Base-by-base conservation (phyloP, 176 grass and related monocot species). In the Lolium multiflorum region DNA sequence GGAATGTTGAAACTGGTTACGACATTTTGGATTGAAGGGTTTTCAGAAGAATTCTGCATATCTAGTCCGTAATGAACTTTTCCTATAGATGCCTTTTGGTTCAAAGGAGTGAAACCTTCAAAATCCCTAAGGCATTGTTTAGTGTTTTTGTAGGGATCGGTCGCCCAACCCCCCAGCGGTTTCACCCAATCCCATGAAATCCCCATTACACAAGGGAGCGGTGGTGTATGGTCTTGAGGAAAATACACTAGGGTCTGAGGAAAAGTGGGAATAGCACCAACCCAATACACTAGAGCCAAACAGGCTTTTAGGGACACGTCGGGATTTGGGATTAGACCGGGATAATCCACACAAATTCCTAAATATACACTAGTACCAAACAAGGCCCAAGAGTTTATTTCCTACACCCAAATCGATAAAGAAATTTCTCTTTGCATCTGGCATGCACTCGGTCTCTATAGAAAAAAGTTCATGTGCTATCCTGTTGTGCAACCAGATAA, bases 1-100 rank as follows among this genome's bases (percentile, higher is more conserved):
- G 5, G 20, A 77, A 91, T 7, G 10, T 69, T 60, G 60, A 88
- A 38, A 49, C 2, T 82, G 5, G 51, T 76, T 68, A 18, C 28
- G 13, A 31, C 62, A 65, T 13, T 63, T 63, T 26, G 22, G 22
- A 28, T 28, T 64, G 61, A 65, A 5, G 61, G 61, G 31, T 31
- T 65, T 65, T 25, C 60, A 14, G 26, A 63, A 63, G 31, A 35
- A 3, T 6, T 28, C 13, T 65, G 61, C 14, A 14, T 65, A 26
- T 6, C 26, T 63, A 15, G 15, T 26, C 61, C 12, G 13, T 65
- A 7, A 63, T 11, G 25, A 65, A 28, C 31, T 74, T 47, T 49
- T 24, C 11, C 69, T 25, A 49, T 74, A 15, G 12, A 24, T 74
- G 71, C 18, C 11, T 48, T 74, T 74, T 74, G 21, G 44, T 50